Conservation (phyloP, 306 rosid genomes). For the Datisca glomerata region DNA sequence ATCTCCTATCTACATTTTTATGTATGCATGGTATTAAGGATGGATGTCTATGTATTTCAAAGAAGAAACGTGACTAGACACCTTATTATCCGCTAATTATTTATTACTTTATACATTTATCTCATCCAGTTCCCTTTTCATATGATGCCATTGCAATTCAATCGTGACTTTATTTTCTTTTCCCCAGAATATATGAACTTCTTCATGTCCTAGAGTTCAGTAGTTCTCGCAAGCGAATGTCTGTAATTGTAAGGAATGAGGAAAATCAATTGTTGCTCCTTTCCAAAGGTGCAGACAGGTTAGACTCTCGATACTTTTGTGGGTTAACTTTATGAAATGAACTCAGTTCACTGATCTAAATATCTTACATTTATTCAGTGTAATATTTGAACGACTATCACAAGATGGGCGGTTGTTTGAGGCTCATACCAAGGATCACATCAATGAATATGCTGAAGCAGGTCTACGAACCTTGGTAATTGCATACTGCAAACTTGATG, state of each 20-base stretch:
- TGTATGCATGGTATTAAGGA: too few species aligned
- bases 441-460: constrained; percentile 68
- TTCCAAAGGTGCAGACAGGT: constrained; percentile 98
- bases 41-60: too few species aligned
- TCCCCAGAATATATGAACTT: constrained; percentile 51
- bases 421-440: constrained; percentile 54
- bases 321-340: background rate
- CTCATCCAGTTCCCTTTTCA: background rate
- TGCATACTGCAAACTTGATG: constrained; percentile 48
- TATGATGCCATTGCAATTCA: background rate
- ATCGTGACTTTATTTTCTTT: constrained; percentile 5
- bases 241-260: constrained; percentile 64
- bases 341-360: constrained; percentile 13
- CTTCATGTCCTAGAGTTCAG: constrained; percentile 77
- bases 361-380: constrained; percentile 34
- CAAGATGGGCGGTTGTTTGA: constrained; percentile 54
- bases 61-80: too few species aligned
- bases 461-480: constrained; percentile 76
- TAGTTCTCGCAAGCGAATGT: constrained; percentile 90
- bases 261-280: constrained; percentile 56
- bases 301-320: constrained; percentile 16
- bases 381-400: constrained; percentile 63
- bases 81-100: too few species aligned
- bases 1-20: background rate
- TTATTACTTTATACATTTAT: background rate